Evolutionary conservation across 805 yeast species (phyloP), one percentile per base, ranked within the genome.

Genomic region (Debaryomyces tyrocola): DNA sequence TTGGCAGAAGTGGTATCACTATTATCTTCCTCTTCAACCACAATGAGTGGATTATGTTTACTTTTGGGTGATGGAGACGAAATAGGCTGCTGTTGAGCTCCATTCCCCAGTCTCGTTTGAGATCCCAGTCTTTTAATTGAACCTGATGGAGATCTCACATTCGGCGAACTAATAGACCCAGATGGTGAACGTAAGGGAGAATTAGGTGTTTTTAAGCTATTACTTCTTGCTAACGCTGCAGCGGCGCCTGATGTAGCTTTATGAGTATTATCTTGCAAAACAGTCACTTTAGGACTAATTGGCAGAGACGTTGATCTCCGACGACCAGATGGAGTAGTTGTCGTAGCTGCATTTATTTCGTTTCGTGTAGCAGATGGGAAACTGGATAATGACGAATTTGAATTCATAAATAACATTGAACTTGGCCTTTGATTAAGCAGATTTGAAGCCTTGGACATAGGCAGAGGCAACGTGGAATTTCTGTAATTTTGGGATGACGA

Each of bases 291-390:
- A 3, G 36, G 29, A 21, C 41, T 47, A 10, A 45, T 47, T 1
- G 74, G 74, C 44, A 69, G 74, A 6, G 75, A 69, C 47, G 62
- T 67, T 4, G 75, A 63, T 40, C 75, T 58, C 11, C 64, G 59
- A 11, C 75, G 62, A 10, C 62, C 62, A 7, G 41, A 27, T 6
- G 41, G 55, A 0, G 51, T 45, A 1, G 50, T 37, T 9, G 44
- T 47, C 12, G 51, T 41, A n/a, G 38, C 45, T 4, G 43, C 45
- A 10, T 41, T 43, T 21, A 36, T 34, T 28, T 45, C 52, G 2
- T 2, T 31, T 11, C 17, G 14, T n/a, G 34, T n/a, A n/a, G 45
- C 10, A 2, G 47, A 35, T 20, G 34, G 42, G 15, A 46, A 37
- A 33, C 33, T 45, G 4, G 48, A 39, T 9, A 51, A 33, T 1